These are phyloP conservation scores for Fusarium tupiense DNA, from an alignment of 2,329 filamentous ascomycete genomes.

Conservation along the genomic window DNA sequence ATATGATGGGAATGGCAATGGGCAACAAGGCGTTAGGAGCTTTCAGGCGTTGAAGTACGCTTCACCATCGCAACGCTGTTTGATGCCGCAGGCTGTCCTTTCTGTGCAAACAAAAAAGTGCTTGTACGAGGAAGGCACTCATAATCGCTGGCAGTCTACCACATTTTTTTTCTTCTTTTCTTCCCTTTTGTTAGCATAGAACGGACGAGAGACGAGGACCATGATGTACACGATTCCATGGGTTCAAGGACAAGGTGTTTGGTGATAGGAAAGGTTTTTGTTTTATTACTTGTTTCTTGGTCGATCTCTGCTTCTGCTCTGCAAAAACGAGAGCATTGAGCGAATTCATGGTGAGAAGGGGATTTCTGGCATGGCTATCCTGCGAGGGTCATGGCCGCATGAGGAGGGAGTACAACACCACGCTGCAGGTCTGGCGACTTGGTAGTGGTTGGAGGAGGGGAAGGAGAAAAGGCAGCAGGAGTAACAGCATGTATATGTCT, in stretches of 20 bases:
- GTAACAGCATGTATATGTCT: constrained; percentile 7
- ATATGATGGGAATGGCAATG: constrained; percentile 20
- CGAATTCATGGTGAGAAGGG: neutral
- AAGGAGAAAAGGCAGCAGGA: neutral
- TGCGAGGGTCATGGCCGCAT: neutral
- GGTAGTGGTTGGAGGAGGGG: neutral
- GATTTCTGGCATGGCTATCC: neutral
- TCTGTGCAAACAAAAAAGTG: constrained; percentile 5
- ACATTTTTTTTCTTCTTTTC: neutral
- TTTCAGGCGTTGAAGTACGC: constrained; percentile 4
- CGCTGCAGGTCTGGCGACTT: neutral
- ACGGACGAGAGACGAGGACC: constrained; percentile 18
- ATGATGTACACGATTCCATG: constrained; percentile 39
- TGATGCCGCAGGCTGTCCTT: neutral
- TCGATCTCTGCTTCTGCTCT: neutral
- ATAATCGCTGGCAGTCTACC: neutral
- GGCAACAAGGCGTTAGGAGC: constrained; percentile 32
- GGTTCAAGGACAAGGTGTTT: constrained; percentile 27
- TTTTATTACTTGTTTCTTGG: neutral
- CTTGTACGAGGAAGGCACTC: neutral
- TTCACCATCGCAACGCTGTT: neutral
- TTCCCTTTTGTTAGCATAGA: constrained; percentile 11
- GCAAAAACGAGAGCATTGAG: neutral
- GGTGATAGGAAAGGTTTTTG: neutral
- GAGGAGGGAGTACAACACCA: neutral